A percentile compares a stretch with the other conserved stretches of the same genome.
phyloP scores from a whole-genome alignment of 176 grass and related monocot genomes.

The Puccinellia tenuiflora region DNA sequence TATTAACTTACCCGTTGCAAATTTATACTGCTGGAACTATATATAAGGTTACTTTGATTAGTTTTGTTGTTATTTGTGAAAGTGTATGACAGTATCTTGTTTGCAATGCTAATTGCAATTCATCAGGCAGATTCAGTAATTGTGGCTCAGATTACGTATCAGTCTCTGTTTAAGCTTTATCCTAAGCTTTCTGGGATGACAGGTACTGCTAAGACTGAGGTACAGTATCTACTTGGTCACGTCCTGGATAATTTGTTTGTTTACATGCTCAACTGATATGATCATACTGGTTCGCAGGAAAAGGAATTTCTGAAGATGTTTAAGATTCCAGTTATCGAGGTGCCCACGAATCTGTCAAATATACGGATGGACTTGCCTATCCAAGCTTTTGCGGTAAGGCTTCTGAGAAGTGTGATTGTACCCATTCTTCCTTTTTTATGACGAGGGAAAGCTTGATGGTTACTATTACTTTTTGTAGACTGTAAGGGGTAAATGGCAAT shows the following conservation, averaged over 20 bases:
- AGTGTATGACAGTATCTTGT: slow-evolving; percentile 10
- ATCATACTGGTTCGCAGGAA: slow-evolving; percentile 54
- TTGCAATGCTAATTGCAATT: slow-evolving; percentile 32
- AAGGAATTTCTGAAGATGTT: slow-evolving; percentile 99
- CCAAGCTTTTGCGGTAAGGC: slow-evolving; percentile 92
- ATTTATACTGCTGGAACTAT: not conserved
- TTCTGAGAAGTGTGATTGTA: not conserved
- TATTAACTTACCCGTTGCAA: slow-evolving; percentile 13
- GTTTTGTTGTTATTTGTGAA: not conserved
- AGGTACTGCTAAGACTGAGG: slow-evolving; percentile 97
- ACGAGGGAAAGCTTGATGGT: slow-evolving; percentile 6
- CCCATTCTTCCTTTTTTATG: not conserved
- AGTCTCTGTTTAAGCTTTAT: slow-evolving; percentile 97
- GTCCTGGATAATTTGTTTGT: slow-evolving; percentile 10
- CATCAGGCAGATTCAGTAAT: slow-evolving; percentile 89
- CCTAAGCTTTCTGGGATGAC: slow-evolving; percentile 99
- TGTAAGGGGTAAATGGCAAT: slow-evolving; percentile 88
- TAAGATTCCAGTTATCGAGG: slow-evolving; percentile 93
- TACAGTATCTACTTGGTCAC: slow-evolving; percentile 33
- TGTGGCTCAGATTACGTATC: slow-evolving; percentile 97
- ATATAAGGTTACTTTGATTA: not conserved
- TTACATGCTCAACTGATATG: not conserved
- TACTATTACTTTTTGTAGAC: slow-evolving; percentile 52
- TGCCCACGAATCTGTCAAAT: slow-evolving; percentile 93
- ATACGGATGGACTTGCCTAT: slow-evolving; percentile 83